Percentiles rank a stretch among this genome's conserved stretches.
Conservation (phyloP, 2,329 filamentous ascomycete genomes). For the Ophiostoma sp. region DNA sequence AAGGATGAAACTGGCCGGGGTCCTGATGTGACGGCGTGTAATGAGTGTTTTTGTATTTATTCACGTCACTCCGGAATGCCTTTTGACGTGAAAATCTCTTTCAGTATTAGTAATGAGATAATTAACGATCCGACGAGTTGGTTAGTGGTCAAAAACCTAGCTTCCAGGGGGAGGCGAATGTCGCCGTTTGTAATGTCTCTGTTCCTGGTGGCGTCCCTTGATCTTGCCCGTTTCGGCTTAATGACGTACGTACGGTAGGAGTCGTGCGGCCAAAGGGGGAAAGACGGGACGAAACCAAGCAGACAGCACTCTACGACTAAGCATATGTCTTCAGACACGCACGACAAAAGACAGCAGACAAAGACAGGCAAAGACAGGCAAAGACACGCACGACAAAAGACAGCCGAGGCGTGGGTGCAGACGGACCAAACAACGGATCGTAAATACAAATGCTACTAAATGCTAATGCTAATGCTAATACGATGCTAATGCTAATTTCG, state of each 20-base stretch:
- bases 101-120: not conserved
- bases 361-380: not conserved
- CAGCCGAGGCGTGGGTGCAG: too few species aligned
- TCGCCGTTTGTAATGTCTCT: constrained; percentile 6
- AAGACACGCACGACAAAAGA: too few species aligned
- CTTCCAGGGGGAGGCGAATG: constrained; percentile 9
- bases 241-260: not conserved
- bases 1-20: constrained; percentile 7
- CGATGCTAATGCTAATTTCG: not conserved
- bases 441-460: too few species aligned
- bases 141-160: not conserved
- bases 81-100: not conserved
- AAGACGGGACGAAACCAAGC: not conserved
- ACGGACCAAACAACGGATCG: too few species aligned
- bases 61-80: not conserved
- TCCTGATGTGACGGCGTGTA: constrained; percentile 6
- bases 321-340: too few species aligned
- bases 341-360: not conserved
- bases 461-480: too few species aligned
- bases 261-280: not conserved
- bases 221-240: not conserved
- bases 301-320: too few species aligned
- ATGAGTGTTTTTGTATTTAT: not conserved
- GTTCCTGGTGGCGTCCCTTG: not conserved
- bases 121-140: not conserved